Evolutionary conservation across 2,329 filamentous ascomycete genomes (phyloP), one percentile per base, ranked within the genome.

Genomic region (Alternaria sp.): DNA sequence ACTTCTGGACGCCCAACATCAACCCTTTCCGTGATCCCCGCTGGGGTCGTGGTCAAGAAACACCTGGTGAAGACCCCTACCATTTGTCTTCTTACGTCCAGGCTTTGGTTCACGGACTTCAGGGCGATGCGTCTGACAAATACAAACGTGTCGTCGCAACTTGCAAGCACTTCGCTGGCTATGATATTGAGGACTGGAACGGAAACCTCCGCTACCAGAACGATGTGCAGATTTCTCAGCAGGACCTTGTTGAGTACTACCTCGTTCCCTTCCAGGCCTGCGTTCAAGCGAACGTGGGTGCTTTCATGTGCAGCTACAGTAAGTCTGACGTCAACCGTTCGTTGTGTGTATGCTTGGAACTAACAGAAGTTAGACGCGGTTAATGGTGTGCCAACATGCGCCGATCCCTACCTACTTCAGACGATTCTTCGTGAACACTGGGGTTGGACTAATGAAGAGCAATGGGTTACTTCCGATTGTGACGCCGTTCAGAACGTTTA

Each of bases 201-300:
- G 74, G 75, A 3, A 70, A 70, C 44, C 38, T 64, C 49, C 64
- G 61, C 43, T 81, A 84, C 71, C 82, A 82, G 9, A 89, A 87
- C 60, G 82, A 90, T 70, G 84, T 87, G 4, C 79, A 82, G 8
- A 84, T 89, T 56, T 81, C 82, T 8, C 79, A 82, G 51, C 89
- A 91, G 66, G 90, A 92, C 62, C 78, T 92, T 6, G 82, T 85
- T 0, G 89, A 91, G 68, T 92, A 91, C 76, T 92, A 90, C 70
- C 81, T 90, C 20, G 87, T 86, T 0, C 85, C 88, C 0, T 92
- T 92, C 77, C 81, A 89, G 68, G 83, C 70, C 27, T 82, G 81
- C 63, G 80, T 81, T 1, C 79, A 82, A 52, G 78, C 79, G 0
- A 81, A 82, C 44, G 81, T 82, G n/a, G 81, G 80, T n/a, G 70